Evolutionary conservation across 768 basidiomycete genomes (phyloP), one percentile per base, ranked within the genome.

Genomic region (Lactarius hengduanensis): DNA sequence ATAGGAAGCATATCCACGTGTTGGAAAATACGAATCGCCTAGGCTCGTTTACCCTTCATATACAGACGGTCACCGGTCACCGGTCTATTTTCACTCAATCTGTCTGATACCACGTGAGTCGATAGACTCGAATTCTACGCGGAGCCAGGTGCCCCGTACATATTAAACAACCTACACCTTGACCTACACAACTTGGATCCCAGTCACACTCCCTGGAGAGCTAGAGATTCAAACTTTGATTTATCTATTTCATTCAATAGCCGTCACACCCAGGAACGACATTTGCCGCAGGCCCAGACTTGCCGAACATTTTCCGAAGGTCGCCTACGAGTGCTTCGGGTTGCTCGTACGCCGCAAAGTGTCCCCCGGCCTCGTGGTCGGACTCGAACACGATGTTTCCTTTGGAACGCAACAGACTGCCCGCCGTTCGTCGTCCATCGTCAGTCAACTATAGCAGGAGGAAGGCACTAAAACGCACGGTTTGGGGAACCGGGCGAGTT

Each of bases 291-390:
- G 79, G 79, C 0, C 84, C 82, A 10, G 77, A 81, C 64, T 77
- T 81, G 43, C 80, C 81, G 73, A 86, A 87, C 84, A 87, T 87
- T 69, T 77, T 80, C 36, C 81, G 75, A 56, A 88, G 58, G 69
- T 86, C 86, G 1, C 70, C 77, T 0, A 77, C 85, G 18, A 88
- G 76, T 2, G 74, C 73, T 5, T 80, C 76, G 0, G 86, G 85
- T 54, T 69, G 73, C 69, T 87, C 86, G 66, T 80, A 71, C 0
- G 86, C 80, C 13, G 85, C 82, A 71, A 88, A 87, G 72, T 87
- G 86, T 1, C 86, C 86, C 5, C 86, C 86, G 8, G 72, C 72
- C 1, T 76, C 75, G 59, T 87, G 86, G 18, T 79, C 75, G 3
- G 78, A 74, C 66, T 82, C 78, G 61, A 83, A 85, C 4, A 86